A percentile compares a stretch with the other conserved stretches of the same genome.
These are phyloP conservation scores for Pulicaria dysenterica DNA, from an alignment of 129 eudicot genomes.

Conservation along the genomic window DNA sequence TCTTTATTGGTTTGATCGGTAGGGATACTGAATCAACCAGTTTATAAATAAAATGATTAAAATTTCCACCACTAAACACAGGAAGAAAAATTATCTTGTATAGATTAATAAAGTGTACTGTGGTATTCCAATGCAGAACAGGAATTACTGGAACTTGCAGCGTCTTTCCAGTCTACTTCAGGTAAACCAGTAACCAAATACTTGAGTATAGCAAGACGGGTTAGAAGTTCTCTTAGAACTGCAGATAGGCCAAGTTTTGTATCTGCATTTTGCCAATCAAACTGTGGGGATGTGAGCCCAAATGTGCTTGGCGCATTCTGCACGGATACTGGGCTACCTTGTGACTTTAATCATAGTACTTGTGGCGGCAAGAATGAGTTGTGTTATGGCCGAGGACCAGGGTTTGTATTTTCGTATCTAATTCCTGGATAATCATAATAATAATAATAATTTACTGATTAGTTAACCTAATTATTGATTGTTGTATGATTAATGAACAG, in stretches of 20 bases:
- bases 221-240: slow-evolving; percentile 71
- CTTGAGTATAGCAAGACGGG: slow-evolving; percentile 74
- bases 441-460: not conserved
- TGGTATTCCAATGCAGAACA: slow-evolving; percentile 57
- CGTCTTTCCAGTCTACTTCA: slow-evolving; percentile 67
- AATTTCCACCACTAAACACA: not conserved
- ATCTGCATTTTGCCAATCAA: slow-evolving; percentile 94
- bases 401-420: slow-evolving; percentile 45
- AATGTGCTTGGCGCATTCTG: slow-evolving; percentile 98
- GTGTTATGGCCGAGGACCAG: slow-evolving; percentile 97
- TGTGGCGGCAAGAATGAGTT: slow-evolving; percentile 95
- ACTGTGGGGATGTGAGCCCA: slow-evolving; percentile 98
- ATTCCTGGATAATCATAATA: not conserved
- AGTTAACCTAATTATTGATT: slow-evolving; percentile 14
- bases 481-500: slow-evolving; percentile 38
- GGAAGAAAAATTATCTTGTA: not conserved
- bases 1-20: not conserved
- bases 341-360: slow-evolving; percentile 95
- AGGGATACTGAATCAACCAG: not conserved
- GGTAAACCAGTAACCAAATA: slow-evolving; percentile 69
- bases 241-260: slow-evolving; percentile 80
- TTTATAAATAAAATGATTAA: not conserved
- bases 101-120: not conserved
- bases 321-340: slow-evolving; percentile 89
- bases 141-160: slow-evolving; percentile 73